Conservation (phyloP, 169 alveolate species). For the Babesia sp. region DNA sequence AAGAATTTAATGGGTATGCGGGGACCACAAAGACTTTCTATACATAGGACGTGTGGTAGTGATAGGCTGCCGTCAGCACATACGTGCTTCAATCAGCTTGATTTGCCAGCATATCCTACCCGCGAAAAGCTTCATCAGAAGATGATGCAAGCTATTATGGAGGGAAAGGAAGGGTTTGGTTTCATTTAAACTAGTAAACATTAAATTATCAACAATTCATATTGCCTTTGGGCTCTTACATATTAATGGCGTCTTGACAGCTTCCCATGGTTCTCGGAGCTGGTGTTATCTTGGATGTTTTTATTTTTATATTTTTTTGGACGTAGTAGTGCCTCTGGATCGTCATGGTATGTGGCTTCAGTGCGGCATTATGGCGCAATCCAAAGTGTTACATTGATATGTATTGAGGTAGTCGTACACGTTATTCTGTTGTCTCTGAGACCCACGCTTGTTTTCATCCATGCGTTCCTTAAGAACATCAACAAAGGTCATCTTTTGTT, state of each 20-base stretch:
- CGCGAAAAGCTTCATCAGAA: constrained; percentile 90
- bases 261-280: background rate
- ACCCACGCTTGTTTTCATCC: background rate
- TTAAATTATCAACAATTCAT: constrained; percentile 8
- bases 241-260: background rate
- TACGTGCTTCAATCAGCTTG: constrained; percentile 98
- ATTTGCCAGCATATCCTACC: constrained; percentile 95
- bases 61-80: constrained; percentile 97
- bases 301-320: background rate
- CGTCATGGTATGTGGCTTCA: background rate
- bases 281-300: background rate
- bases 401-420: constrained; percentile 16
- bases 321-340: background rate
- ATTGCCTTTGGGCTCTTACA: background rate
- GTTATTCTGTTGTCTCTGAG: constrained; percentile 8
- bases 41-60: constrained; percentile 89
- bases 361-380: constrained; percentile 11
- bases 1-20: constrained; percentile 96
- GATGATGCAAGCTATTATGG: constrained; percentile 89
- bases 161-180: constrained; percentile 97
- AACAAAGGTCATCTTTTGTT: background rate
- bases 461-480: background rate
- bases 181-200: constrained; percentile 77
- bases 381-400: constrained; percentile 18
- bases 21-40: constrained; percentile 96